Conservation (phyloP, 352 stramenopile species). For the Phytopythium chamaehyphon region DNA sequence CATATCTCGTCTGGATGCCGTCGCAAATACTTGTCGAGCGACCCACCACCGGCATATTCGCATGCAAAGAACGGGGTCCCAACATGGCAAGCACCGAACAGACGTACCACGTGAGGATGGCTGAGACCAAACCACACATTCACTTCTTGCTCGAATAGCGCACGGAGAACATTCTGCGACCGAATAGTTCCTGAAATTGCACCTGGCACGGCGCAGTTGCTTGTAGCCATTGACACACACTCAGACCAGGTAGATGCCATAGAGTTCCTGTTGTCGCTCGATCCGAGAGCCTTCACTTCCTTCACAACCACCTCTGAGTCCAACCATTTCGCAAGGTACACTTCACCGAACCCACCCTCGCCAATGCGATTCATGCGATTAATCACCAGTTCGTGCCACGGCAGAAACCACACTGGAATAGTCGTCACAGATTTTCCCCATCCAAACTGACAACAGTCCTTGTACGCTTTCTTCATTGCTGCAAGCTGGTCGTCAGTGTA, state of each 20-base stretch:
- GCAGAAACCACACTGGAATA: slow-evolving; percentile 2
- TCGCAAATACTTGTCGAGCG: slow-evolving; percentile 9
- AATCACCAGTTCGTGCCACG: slow-evolving; percentile 1
- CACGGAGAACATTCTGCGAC: slow-evolving; percentile 3
- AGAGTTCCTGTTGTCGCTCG: too few species aligned
- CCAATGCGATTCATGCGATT: neutral
- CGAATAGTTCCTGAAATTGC: neutral
- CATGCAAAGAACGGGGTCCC: slow-evolving; percentile 10
- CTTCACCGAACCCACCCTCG: slow-evolving; percentile 2
- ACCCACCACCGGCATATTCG: slow-evolving; percentile 7
- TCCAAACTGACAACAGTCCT: neutral
- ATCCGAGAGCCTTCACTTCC: slow-evolving; percentile 7
- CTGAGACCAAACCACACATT: slow-evolving; percentile 9
- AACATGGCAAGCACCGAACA: slow-evolving; percentile 12
- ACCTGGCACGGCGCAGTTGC: too few species aligned
- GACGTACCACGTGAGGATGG: slow-evolving; percentile 8
- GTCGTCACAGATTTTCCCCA: neutral
- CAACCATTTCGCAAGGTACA: slow-evolving; percentile 14
- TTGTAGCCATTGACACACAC: neutral
- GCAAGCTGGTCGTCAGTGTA: slow-evolving; percentile 2
- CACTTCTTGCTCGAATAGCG: slow-evolving; percentile 15
- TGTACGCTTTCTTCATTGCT: slow-evolving; percentile 3
- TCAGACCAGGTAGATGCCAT: too few species aligned
- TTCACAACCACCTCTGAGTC: slow-evolving; percentile 16
- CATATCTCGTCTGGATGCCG: slow-evolving; percentile 6